Percentiles rank a stretch among this genome's conserved stretches.
Evolutionary conservation across 208 protist species (phyloP).

Genomic region (Trypanosoma rangeli): DNA sequence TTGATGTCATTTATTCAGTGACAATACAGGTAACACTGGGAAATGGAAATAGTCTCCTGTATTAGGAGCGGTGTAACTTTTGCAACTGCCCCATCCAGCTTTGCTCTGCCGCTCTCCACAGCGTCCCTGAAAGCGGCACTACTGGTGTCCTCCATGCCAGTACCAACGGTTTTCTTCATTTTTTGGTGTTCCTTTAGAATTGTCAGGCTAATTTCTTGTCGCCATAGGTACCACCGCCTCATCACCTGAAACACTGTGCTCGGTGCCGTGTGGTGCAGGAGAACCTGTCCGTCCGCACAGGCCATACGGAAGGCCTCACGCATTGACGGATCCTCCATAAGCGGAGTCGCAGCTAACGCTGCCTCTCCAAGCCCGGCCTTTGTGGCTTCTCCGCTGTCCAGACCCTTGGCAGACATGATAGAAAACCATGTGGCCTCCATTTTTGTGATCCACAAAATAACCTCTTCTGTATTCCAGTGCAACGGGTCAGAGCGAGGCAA

Average conservation of each 20-base stretch:
- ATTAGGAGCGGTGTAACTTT: slow-evolving; percentile 50
- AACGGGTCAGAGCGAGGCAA: slow-evolving; percentile 64
- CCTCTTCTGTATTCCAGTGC: slow-evolving; percentile 61
- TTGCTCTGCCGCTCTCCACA: slow-evolving; percentile 21
- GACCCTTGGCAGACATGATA: not conserved
- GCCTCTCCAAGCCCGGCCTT: not conserved
- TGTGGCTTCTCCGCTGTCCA: not conserved
- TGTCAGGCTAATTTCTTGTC: slow-evolving; percentile 40
- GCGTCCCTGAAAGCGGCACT: not conserved
- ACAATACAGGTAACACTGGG: slow-evolving; percentile 78
- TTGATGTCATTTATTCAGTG: not conserved
- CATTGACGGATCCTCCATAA: slow-evolving; percentile 73
- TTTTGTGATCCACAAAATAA: slow-evolving; percentile 49
- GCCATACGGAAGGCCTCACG: slow-evolving; percentile 67
- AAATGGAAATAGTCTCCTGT: slow-evolving; percentile 80
- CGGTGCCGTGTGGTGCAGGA: slow-evolving; percentile 69
- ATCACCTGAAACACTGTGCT: slow-evolving; percentile 70
- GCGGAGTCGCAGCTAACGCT: not conserved
- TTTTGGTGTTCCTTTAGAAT: slow-evolving; percentile 31
- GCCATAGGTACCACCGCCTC: slow-evolving; percentile 76
- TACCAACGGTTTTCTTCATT: not conserved
- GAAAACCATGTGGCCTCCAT: slow-evolving; percentile 33
- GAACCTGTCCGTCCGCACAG: slow-evolving; percentile 48
- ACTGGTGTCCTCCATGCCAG: not conserved
- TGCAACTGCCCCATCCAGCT: slow-evolving; percentile 46